phyloP scores from a whole-genome alignment of 306 rosid genomes.

The Cyclanthera cordifolia region DNA sequence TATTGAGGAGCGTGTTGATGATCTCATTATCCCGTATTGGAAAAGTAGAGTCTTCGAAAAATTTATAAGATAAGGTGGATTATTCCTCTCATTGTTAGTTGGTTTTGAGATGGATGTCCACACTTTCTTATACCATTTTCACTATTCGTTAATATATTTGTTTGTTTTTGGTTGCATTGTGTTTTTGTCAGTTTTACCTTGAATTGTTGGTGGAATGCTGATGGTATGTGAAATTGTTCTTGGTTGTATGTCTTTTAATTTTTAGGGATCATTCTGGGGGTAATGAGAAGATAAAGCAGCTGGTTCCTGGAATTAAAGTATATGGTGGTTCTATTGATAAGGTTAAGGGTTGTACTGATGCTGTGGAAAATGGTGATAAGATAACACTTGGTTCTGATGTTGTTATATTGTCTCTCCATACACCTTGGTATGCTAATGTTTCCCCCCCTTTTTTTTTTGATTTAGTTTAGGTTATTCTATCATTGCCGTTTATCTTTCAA shows the following conservation, averaged over 20 bases:
- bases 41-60: no score
- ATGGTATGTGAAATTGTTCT: neutral
- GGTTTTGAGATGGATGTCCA: no score
- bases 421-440: constrained; percentile 79
- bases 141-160: no score
- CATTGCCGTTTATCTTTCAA: neutral
- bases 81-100: no score
- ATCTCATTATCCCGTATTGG: no score
- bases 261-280: constrained; percentile 89
- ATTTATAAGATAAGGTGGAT: no score
- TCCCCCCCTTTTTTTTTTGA: neutral
- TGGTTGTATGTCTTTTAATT: neutral
- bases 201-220: neutral
- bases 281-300: constrained; percentile 61
- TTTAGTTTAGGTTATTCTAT: neutral
- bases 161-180: neutral
- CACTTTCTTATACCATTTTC: no score
- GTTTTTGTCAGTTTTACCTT: neutral
- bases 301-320: constrained; percentile 76
- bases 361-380: constrained; percentile 78
- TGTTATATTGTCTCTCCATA: constrained; percentile 57
- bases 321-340: constrained; percentile 83
- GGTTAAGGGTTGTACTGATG: constrained; percentile 74
- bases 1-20: no score
- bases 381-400: constrained; percentile 59